A percentile compares a stretch with the other conserved stretches of the same genome.
Conservation (phyloP, 2,329 filamentous ascomycete genomes). For the Claviceps sp. region DNA sequence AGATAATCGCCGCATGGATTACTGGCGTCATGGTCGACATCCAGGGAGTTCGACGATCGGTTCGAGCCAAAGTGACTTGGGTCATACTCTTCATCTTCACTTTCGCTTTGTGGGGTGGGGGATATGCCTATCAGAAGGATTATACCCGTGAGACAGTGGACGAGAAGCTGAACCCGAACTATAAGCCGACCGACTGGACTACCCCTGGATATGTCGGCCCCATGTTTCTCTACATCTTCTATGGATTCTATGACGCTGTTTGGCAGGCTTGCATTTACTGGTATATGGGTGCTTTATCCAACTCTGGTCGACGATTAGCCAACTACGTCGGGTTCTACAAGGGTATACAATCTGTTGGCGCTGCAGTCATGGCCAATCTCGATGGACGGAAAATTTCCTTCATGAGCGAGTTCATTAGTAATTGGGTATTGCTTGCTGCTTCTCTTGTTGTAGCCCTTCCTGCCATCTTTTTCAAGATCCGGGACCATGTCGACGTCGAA, state of each 20-base stretch:
- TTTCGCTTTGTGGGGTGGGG: conserved; percentile 70
- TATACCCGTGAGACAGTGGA: conserved; percentile 27
- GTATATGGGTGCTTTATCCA: conserved; percentile 89
- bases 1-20: conserved; percentile 39
- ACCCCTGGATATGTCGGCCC: conserved; percentile 50
- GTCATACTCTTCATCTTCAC: conserved; percentile 52
- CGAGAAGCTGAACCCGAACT: conserved; percentile 14
- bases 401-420: conserved; percentile 56
- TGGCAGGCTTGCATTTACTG: conserved; percentile 91
- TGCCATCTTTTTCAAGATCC: conserved; percentile 65
- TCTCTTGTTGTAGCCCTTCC: conserved; percentile 66
- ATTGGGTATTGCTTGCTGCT: conserved; percentile 63
- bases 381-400: conserved; percentile 34
- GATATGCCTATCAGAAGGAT: conserved; percentile 60
- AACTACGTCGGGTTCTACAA: conserved; percentile 80
- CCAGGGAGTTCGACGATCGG: conserved; percentile 68
- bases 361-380: conserved; percentile 34
- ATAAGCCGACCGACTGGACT: conserved; percentile 45
- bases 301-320: conserved; percentile 82
- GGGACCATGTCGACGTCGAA: conserved; percentile 68
- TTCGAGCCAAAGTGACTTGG: conserved; percentile 51
- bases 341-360: conserved; percentile 60
- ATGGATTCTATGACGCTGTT: conserved; percentile 76
- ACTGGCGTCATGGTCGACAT: conserved; percentile 41
- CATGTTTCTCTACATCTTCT: conserved; percentile 84